Percentiles rank a stretch among this genome's conserved stretches.
Evolutionary conservation across 2,329 filamentous ascomycete species (phyloP).

Genomic region (Cordyceps javanica): DNA sequence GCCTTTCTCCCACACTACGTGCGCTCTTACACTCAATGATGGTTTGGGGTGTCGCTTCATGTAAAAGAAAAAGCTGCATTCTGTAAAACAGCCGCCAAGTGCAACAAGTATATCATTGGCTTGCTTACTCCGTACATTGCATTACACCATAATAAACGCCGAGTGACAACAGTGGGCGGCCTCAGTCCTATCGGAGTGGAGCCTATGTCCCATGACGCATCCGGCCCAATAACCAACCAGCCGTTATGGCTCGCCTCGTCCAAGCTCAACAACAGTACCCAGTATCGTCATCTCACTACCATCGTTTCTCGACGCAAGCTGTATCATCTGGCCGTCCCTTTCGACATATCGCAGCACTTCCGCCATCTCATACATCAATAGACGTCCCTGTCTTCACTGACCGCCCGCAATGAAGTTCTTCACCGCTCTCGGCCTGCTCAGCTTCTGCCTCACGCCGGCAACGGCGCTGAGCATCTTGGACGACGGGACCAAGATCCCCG

Average conservation of each 20-base stretch:
- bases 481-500: constrained; percentile 62
- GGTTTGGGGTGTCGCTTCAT: neutral
- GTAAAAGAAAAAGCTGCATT: neutral
- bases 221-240: constrained; percentile 15
- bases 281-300: neutral
- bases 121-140: neutral
- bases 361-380: neutral
- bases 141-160: neutral
- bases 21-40: neutral
- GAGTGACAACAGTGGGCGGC: neutral
- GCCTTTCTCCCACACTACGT: neutral
- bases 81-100: neutral
- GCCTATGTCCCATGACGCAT: constrained; percentile 33
- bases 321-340: neutral
- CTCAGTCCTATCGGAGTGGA: constrained; percentile 21
- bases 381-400: neutral
- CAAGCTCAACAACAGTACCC: neutral
- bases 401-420: constrained; percentile 29
- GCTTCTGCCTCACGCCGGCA: constrained; percentile 39
- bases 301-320: neutral
- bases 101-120: neutral
- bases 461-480: constrained; percentile 39
- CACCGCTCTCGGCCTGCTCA: constrained; percentile 39
- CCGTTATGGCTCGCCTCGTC: neutral
- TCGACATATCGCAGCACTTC: neutral